These are phyloP conservation scores for Zanthoxylum bungeanum DNA, from an alignment of 345 rosid species.

Conservation along the genomic window DNA sequence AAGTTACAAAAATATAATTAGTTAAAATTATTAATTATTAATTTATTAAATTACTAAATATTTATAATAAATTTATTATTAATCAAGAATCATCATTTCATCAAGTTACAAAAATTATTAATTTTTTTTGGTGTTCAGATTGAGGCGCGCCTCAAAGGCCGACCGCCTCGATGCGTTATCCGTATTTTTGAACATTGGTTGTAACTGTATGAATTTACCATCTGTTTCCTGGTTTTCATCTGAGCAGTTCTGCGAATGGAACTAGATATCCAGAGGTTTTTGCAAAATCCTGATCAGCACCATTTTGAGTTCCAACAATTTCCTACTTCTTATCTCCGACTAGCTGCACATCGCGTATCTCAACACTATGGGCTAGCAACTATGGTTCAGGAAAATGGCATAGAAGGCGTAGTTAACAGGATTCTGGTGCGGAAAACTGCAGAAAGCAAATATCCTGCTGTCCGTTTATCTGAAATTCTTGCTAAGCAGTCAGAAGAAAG, in stretches of 20 bases:
- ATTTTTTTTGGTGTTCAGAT: too few relatives aligned
- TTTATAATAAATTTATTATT: too few relatives aligned
- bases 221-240: constrained; percentile 8
- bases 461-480: constrained; percentile 66
- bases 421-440: constrained; percentile 59
- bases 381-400: constrained; percentile 62
- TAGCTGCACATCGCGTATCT: constrained; percentile 93
- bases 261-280: constrained; percentile 76
- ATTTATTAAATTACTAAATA: too few relatives aligned
- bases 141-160: too few relatives aligned
- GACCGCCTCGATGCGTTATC: too few relatives aligned
- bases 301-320: constrained; percentile 89
- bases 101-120: too few relatives aligned
- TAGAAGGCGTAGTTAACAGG: constrained; percentile 57
- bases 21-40: too few relatives aligned
- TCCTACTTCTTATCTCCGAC: constrained; percentile 86
- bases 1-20: too few relatives aligned
- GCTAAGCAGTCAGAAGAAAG: constrained; percentile 64
- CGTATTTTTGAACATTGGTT: too few relatives aligned
- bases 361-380: constrained; percentile 83
- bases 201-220: background rate
- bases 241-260: constrained; percentile 85
- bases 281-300: constrained; percentile 66
- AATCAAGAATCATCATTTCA: too few relatives aligned
- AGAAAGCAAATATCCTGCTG: constrained; percentile 64